A percentile compares a stretch with the other conserved stretches of the same genome.
Conservation (phyloP, 495 filamentous ascomycete genomes). For the Monascus purpureus region DNA sequence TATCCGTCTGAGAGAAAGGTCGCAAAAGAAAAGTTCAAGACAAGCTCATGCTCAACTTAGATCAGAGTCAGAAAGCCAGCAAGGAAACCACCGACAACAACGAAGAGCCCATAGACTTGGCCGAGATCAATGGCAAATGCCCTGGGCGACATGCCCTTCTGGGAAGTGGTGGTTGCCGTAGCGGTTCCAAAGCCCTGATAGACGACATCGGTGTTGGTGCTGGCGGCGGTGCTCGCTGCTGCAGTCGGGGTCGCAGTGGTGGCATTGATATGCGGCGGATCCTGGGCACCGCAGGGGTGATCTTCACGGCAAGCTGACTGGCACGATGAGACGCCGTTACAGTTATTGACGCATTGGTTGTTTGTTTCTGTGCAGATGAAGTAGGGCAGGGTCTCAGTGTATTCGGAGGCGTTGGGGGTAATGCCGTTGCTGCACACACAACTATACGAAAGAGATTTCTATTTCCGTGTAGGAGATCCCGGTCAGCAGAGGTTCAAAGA, state of each 20-base stretch:
- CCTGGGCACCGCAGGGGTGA: slow-evolving; percentile 69
- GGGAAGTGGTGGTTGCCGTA: slow-evolving; percentile 14
- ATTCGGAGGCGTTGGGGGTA: slow-evolving; percentile 66
- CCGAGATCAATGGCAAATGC: slow-evolving; percentile 35
- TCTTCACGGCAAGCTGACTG: slow-evolving; percentile 48
- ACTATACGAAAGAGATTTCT: slow-evolving; percentile 53
- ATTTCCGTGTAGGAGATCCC: slow-evolving; percentile 6
- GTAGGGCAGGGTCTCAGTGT: slow-evolving; percentile 76
- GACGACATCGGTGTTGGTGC: slow-evolving; percentile 22
- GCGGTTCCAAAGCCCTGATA: slow-evolving; percentile 39
- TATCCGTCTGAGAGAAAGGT: no score
- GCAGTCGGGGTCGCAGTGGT: slow-evolving; percentile 32
- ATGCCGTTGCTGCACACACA: slow-evolving; percentile 65
- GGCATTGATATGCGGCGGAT: slow-evolving; percentile 47
- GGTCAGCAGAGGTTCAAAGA: neutral
- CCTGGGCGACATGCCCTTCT: slow-evolving; percentile 18
- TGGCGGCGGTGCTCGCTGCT: slow-evolving; percentile 21
- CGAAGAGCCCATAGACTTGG: slow-evolving; percentile 41
- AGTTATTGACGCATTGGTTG: slow-evolving; percentile 53
- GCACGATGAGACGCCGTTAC: slow-evolving; percentile 44
- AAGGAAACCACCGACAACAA: slow-evolving; percentile 43
- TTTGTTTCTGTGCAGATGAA: slow-evolving; percentile 63
- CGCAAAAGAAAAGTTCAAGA: no score
- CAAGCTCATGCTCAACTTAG: no score
- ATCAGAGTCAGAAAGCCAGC: slow-evolving; percentile 51